Percentiles rank a stretch among this genome's conserved stretches.
Evolutionary conservation across 1,284 basidiomycete genomes (phyloP).

Genomic region (Austroboletus rostrupii): DNA sequence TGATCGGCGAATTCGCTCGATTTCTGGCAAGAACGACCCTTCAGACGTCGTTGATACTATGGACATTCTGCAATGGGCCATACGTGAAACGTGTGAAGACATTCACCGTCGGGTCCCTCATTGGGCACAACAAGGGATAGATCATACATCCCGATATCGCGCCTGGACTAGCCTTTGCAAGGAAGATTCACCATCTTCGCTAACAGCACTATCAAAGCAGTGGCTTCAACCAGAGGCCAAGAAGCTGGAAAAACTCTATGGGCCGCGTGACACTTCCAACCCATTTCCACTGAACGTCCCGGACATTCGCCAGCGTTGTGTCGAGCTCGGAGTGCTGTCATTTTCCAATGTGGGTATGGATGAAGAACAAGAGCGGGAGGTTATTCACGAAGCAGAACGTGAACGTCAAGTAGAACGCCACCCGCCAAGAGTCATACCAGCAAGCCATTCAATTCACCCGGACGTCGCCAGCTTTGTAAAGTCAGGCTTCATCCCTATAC

Average conservation of each 20-base stretch:
- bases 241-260: conserved; percentile 38
- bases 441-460: conserved; percentile 16
- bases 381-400: conserved; percentile 40
- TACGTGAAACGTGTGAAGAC: conserved; percentile 42
- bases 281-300: conserved; percentile 6
- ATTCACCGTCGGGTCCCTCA: conserved; percentile 28
- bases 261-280: not conserved
- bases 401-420: conserved; percentile 35
- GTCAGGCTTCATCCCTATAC: conserved; percentile 17
- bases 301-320: conserved; percentile 28
- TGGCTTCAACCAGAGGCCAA: conserved; percentile 42
- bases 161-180: conserved; percentile 29
- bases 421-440: conserved; percentile 21
- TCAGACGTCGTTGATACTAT: conserved; percentile 15
- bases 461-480: conserved; percentile 16
- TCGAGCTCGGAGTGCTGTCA: conserved; percentile 25
- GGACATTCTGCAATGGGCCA: conserved; percentile 45
- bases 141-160: conserved; percentile 34
- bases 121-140: conserved; percentile 12
- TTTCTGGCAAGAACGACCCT: conserved; percentile 9
- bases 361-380: conserved; percentile 51
- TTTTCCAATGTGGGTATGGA: conserved; percentile 26
- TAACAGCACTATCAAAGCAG: conserved; percentile 16
- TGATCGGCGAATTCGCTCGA: conserved; percentile 37
- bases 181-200: not conserved